Conservation (phyloP, 805 yeast genomes). For the Saturnispora besseyi region DNA sequence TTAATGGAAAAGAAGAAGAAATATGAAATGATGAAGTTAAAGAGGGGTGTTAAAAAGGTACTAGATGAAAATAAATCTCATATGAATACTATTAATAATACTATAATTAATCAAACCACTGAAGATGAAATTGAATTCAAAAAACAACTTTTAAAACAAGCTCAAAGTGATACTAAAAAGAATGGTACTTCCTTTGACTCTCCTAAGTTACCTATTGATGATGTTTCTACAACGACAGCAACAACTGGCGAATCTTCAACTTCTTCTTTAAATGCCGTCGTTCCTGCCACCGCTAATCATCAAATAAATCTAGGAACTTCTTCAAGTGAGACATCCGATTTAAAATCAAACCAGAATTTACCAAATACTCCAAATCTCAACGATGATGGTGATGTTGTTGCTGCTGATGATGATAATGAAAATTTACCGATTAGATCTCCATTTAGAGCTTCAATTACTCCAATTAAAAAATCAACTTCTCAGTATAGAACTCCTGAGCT, state of each 20-base stretch:
- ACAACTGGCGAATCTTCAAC: too few species aligned
- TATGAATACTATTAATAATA: neutral
- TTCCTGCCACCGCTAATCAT: neutral
- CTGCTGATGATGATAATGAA: neutral
- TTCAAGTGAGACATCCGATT: neutral
- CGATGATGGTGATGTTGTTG: neutral
- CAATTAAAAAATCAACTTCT: slow-evolving; percentile 12
- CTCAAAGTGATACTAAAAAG: neutral
- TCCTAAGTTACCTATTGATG: neutral
- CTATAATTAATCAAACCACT: neutral
- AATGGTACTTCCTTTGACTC: neutral
- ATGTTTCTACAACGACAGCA: too few species aligned
- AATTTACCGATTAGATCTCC: slow-evolving; percentile 26
- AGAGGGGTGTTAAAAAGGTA: slow-evolving; percentile 15
- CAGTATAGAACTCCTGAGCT: slow-evolving; percentile 16
- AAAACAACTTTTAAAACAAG: neutral
- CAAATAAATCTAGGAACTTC: neutral
- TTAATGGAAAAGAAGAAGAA: slow-evolving; percentile 66
- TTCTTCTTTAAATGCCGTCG: too few species aligned
- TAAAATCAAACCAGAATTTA: neutral
- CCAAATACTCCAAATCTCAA: slow-evolving; percentile 7
- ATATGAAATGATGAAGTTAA: slow-evolving; percentile 40
- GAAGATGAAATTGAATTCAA: neutral
- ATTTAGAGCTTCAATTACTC: slow-evolving; percentile 14
- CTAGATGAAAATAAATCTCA: neutral